Percentiles rank a stretch among this genome's conserved stretches.
These are phyloP conservation scores for Ceratocystis variospora DNA, from an alignment of 2,329 filamentous ascomycete species.

Conservation along the genomic window DNA sequence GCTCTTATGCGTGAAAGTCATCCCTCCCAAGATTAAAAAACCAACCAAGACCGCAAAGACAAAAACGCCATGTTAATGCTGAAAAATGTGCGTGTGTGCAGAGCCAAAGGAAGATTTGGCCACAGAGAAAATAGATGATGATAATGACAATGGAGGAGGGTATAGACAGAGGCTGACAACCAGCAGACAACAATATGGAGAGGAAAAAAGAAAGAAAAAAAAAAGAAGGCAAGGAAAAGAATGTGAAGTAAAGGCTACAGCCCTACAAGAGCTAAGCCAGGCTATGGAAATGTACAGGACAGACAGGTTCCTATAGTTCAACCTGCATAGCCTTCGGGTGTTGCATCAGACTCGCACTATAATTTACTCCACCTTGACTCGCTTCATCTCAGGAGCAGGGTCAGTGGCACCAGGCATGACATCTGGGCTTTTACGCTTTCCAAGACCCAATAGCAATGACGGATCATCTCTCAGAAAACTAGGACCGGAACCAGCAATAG, in stretches of 20 bases:
- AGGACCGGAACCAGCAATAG: slow-evolving; percentile 47
- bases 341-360: neutral
- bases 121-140: slow-evolving; percentile 5
- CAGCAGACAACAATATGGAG: neutral
- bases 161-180: slow-evolving; percentile 14
- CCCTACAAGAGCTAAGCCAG: neutral
- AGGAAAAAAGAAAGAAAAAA: slow-evolving; percentile 12
- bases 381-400: slow-evolving; percentile 36
- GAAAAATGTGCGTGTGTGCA: neutral
- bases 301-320: neutral
- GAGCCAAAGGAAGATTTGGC: slow-evolving; percentile 5
- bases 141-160: slow-evolving; percentile 10
- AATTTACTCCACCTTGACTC: slow-evolving; percentile 37
- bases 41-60: slow-evolving; percentile 3
- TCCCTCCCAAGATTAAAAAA: neutral
- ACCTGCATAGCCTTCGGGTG: neutral
- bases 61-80: slow-evolving; percentile 10
- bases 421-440: slow-evolving; percentile 47
- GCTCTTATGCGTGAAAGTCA: neutral
- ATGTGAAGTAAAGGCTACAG: slow-evolving; percentile 7
- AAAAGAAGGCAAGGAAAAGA: slow-evolving; percentile 12
- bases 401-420: slow-evolving; percentile 32
- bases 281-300: neutral
- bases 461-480: slow-evolving; percentile 48
- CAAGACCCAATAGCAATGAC: slow-evolving; percentile 21